phyloP scores from a whole-genome alignment of 2,329 filamentous ascomycete species.

The Neocatenulostroma microsporum region DNA sequence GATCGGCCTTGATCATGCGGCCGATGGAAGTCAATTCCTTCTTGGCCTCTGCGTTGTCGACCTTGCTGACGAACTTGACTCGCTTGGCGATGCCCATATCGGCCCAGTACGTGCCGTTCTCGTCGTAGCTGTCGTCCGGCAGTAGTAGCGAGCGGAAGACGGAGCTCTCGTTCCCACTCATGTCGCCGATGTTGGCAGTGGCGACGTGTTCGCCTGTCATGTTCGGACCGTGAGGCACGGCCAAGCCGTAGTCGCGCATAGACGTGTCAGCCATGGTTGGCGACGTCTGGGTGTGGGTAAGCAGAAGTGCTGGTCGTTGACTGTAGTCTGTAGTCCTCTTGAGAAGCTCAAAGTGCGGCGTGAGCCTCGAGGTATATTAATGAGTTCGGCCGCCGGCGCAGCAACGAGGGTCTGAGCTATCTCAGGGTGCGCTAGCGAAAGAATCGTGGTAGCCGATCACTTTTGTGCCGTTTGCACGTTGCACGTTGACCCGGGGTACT shows the following conservation, averaged over 20 bases:
- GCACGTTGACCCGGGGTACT: too few relatives aligned
- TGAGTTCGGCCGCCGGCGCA: too few relatives aligned
- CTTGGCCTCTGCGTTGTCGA: conserved; percentile 62
- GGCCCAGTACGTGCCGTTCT: conserved; percentile 84
- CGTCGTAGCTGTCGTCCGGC: conserved; percentile 79
- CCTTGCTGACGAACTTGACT: conserved; percentile 64
- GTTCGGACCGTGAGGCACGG: conserved; percentile 44
- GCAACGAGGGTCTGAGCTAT: too few relatives aligned
- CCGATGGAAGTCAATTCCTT: conserved; percentile 62
- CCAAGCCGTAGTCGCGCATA: conserved; percentile 41
- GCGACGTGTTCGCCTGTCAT: conserved; percentile 37
- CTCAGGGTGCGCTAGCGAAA: conserved; percentile 2
- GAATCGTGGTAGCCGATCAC: not conserved
- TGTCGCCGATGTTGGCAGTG: conserved; percentile 37
- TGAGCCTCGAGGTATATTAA: not conserved
- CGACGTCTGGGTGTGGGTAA: not conserved
- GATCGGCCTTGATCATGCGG: conserved; percentile 77
- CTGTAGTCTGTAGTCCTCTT: not conserved
- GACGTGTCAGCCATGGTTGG: conserved; percentile 23
- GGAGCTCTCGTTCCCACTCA: conserved; percentile 51
- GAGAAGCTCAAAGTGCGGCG: not conserved
- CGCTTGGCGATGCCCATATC: conserved; percentile 67
- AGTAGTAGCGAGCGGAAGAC: conserved; percentile 74
- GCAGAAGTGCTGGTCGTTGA: too few relatives aligned
- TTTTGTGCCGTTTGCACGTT: not conserved